A percentile compares a stretch with the other conserved stretches of the same genome.
Evolutionary conservation across 2,329 filamentous ascomycete genomes (phyloP).

Genomic region (Colletotrichum chlorophyti): DNA sequence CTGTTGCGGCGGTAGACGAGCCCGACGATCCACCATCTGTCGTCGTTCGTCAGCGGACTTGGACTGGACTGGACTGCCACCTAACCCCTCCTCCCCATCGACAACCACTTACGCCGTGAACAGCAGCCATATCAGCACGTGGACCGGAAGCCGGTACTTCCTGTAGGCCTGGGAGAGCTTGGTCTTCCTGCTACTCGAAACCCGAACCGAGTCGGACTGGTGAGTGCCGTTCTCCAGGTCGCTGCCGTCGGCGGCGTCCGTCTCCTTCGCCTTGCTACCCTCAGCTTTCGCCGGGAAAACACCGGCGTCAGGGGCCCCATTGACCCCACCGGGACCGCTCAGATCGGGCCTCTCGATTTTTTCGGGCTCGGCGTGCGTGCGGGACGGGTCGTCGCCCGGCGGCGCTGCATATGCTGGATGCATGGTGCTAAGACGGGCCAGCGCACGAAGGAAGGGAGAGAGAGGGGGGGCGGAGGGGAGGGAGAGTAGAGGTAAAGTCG

Average conservation of each 20-base stretch:
- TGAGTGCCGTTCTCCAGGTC: slow-evolving; percentile 13
- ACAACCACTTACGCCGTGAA: slow-evolving; percentile 16
- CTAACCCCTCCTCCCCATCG: not conserved
- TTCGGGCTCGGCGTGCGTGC: not conserved
- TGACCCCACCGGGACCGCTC: not conserved
- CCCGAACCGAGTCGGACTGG: not conserved
- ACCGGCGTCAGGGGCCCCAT: not conserved
- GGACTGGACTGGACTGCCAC: not conserved
- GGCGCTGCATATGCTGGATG: not conserved
- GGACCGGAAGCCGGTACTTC: slow-evolving; percentile 15
- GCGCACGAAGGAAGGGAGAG: too few relatives aligned
- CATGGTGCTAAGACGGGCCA: too few relatives aligned
- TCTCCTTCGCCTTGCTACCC: not conserved
- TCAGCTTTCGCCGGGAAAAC: not conserved
- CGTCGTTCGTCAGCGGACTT: not conserved
- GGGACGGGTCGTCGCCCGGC: not conserved
- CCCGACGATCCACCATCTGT: slow-evolving; percentile 26
- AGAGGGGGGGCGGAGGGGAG: too few relatives aligned
- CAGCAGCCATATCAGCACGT: slow-evolving; percentile 14
- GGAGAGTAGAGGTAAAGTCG: too few relatives aligned
- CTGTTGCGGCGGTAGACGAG: slow-evolving; percentile 22
- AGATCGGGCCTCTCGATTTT: not conserved
- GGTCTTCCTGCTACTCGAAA: not conserved
- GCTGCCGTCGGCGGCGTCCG: not conserved
- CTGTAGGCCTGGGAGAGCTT: not conserved